Base-by-base conservation (phyloP, 345 rosid species). In the Eucalyptus marginata region DNA sequence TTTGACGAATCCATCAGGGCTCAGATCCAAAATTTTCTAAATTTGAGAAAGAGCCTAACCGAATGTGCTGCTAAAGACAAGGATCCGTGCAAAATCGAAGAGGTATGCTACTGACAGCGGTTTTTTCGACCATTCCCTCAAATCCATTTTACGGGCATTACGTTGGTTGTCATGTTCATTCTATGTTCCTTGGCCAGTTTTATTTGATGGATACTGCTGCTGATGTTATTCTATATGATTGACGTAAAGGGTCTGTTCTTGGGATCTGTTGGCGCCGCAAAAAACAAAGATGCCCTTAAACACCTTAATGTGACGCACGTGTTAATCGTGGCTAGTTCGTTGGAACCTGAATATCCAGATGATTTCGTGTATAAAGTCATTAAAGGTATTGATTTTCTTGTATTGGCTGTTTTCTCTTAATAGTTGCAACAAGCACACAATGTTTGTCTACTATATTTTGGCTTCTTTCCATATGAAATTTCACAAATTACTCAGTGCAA, bases 181-280 rank as follows among this genome's bases (percentile, higher is more conserved):
- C 13, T 76, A 25, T 40, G 29, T 40, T 20, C 84, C 84, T 40
- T 76, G 43, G 47, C 84, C 13, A 40, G 29, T 40, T 20, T 40
- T 36, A 16, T 76, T 76, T 76, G 29, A 76, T 76, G 84, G 47
- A 76, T 51, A 7, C 88, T 33, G 33, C 68, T 52, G 68, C 79
- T 87, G 47, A 59, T 44, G 49, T 87, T 87, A 17, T 52, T 68
- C 71, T 40, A 46, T 68, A 25, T 87, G 62, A 87, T 36, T 87
- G 46, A 47, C 8, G 16, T 27, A 2, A 54, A 93, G 95, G 93
- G 95, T 89, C 87, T 93, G 88, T 93, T 91, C 90, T 87, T 93
- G 91, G 96, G 97, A n/a, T 95, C 94, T 31, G 64, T 93, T 20
- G 92, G 88, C 46, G 96, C 91, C 81, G 95, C 95, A 44, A 88